Percentiles rank a stretch among this genome's conserved stretches.
These are phyloP conservation scores for Schizochytrium sp. DNA, from an alignment of 108 stramenopile genomes.

Conservation along the genomic window DNA sequence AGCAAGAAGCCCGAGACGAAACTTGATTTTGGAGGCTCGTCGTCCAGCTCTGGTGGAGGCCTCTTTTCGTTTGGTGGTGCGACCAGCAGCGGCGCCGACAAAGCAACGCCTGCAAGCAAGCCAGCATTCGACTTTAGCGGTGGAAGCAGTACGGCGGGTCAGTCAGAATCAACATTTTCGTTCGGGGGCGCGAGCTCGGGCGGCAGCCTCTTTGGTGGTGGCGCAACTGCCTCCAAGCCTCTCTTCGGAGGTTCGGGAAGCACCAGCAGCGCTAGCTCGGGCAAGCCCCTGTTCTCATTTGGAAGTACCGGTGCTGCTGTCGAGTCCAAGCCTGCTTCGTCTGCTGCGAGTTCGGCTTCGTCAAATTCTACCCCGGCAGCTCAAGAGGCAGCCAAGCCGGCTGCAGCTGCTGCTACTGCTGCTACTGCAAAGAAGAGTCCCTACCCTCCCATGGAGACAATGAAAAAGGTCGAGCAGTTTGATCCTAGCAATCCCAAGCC, in stretches of 20 bases:
- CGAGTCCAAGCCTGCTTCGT: neutral
- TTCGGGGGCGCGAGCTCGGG: neutral
- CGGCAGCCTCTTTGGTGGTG: too few species aligned
- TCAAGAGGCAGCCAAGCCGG: neutral
- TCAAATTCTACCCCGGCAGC: neutral
- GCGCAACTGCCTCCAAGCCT: neutral
- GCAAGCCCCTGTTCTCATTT: neutral
- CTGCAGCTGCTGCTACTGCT: neutral
- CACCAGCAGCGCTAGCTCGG: neutral
- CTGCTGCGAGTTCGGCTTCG: neutral
- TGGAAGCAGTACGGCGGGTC: neutral
- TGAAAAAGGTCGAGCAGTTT: neutral
- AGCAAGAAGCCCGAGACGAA: neutral
- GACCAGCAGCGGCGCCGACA: neutral
- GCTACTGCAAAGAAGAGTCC: neutral
- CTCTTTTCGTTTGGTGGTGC: neutral
- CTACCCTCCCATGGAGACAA: neutral
- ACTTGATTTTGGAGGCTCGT: neutral
- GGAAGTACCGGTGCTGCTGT: neutral
- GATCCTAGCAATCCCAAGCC: neutral
- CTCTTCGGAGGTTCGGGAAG: neutral
- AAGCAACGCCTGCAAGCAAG: neutral
- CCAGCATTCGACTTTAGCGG: neutral
- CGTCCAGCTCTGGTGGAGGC: too few species aligned
- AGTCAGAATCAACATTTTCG: neutral